These are phyloP conservation scores for Citrullus mucosospermus DNA, from an alignment of 306 rosid genomes.

Conservation along the genomic window DNA sequence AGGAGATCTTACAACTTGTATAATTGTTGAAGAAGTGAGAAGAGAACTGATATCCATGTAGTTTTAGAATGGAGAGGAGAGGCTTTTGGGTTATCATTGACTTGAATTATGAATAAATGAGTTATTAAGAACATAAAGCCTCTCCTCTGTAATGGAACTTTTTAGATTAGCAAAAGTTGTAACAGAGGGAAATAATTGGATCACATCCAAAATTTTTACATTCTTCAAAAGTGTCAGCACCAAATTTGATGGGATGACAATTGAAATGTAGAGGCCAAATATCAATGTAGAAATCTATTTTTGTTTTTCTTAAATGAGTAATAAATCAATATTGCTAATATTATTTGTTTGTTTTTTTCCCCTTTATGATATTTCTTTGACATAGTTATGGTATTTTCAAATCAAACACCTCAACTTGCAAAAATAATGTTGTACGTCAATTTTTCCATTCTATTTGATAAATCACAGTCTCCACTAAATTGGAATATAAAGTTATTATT, in stretches of 20 bases:
- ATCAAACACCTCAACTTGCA: background rate
- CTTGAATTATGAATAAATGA: constrained; percentile 3
- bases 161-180: background rate
- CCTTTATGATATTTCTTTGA: background rate
- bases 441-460: background rate
- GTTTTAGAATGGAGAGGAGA: background rate
- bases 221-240: background rate
- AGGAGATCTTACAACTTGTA: background rate
- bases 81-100: background rate
- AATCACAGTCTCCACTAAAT: background rate
- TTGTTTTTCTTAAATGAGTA: background rate
- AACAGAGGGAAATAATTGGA: background rate
- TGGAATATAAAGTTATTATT: no score
- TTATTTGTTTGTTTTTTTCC: background rate
- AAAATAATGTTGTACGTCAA: background rate
- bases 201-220: background rate
- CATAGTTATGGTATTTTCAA: background rate
- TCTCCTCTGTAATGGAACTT: background rate
- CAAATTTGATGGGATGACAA: background rate
- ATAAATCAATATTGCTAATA: background rate
- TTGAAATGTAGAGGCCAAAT: background rate
- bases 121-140: background rate
- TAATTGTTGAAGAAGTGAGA: background rate
- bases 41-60: background rate
- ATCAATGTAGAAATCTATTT: background rate